phyloP scores from a whole-genome alignment of 2,329 filamentous ascomycete genomes.

The Fusarium sp. region DNA sequence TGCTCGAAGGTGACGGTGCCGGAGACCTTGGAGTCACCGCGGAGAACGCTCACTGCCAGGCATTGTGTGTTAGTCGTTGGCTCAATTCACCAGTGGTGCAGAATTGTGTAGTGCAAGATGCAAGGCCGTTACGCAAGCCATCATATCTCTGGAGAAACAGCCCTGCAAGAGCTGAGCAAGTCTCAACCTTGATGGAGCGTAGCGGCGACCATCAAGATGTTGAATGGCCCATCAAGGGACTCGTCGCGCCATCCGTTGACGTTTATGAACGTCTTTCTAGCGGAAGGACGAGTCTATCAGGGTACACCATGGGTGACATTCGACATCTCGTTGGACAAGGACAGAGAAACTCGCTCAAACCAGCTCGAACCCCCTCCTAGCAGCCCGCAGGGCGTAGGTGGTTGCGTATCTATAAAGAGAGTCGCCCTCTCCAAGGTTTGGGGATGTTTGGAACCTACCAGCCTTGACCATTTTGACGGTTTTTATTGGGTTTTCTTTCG shows the following conservation, averaged over 20 bases:
- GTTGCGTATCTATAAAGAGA: conserved; percentile 42
- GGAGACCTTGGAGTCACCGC: conserved; percentile 95
- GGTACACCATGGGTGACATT: conserved; percentile 50
- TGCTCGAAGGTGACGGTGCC: conserved; percentile 98
- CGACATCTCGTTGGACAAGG: conserved; percentile 46
- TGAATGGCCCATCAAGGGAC: conserved; percentile 50
- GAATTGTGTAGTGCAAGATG: neutral
- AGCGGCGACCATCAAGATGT: conserved; percentile 11
- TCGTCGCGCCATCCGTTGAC: conserved; percentile 21
- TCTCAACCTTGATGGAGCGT: conserved; percentile 7
- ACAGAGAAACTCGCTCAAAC: conserved; percentile 72
- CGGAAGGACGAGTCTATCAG: conserved; percentile 54
- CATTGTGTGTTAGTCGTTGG: conserved; percentile 40
- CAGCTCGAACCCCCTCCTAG: conserved; percentile 55
- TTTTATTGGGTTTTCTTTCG: conserved; percentile 52
- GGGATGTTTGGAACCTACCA: conserved; percentile 67
- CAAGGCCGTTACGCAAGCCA: neutral
- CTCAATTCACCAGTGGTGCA: neutral
- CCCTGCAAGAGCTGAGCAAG: conserved; percentile 10
- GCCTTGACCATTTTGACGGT: conserved; percentile 95
- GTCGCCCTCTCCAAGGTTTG: conserved; percentile 30
- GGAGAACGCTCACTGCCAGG: conserved; percentile 86
- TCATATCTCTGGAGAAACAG: conserved; percentile 1
- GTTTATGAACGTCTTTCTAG: conserved; percentile 9
- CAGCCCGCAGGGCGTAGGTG: conserved; percentile 26